These are phyloP conservation scores for Sonneratia alba DNA, from an alignment of 345 rosid species.

Conservation along the genomic window DNA sequence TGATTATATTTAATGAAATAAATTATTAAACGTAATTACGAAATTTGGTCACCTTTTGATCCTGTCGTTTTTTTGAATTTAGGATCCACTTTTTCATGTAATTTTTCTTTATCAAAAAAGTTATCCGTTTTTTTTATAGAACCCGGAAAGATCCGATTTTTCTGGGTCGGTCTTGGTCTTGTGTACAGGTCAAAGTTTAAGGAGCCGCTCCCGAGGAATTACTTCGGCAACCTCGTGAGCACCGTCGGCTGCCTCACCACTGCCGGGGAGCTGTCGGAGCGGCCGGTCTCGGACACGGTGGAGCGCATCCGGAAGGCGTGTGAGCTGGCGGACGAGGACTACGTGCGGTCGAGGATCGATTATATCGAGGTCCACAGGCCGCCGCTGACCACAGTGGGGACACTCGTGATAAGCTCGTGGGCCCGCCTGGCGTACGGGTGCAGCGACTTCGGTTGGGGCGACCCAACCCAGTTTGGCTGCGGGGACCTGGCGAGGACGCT, in stretches of 20 bases:
- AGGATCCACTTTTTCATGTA: too few species aligned
- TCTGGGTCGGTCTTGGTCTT: too few species aligned
- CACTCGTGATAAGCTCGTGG: constrained; percentile 20
- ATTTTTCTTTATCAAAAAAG: too few species aligned
- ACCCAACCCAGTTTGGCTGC: constrained; percentile 15
- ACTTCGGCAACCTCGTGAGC: constrained; percentile 10
- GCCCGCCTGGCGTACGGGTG: constrained; percentile 9
- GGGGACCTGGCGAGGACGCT: constrained; percentile 6
- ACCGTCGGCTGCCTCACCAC: constrained; percentile 3
- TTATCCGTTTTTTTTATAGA: too few species aligned
- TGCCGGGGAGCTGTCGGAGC: constrained; percentile 10
- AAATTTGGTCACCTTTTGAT: too few species aligned
- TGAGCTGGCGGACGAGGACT: constrained; percentile 8
- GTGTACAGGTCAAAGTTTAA: constrained; percentile 6
- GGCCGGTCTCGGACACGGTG: constrained; percentile 9
- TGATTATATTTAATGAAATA: too few species aligned
- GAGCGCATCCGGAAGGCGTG: constrained; percentile 8
- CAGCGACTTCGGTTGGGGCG: constrained; percentile 18
- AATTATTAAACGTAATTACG: too few species aligned
- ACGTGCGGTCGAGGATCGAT: constrained; percentile 13
- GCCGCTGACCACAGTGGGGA: constrained; percentile 11
- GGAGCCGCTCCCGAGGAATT: not conserved
- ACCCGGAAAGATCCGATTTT: too few species aligned
- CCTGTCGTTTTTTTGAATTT: too few species aligned
- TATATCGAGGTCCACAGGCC: constrained; percentile 5